A percentile compares a stretch with the other conserved stretches of the same genome.
Evolutionary conservation across 371 early-diverging fungal genomes (phyloP).

Genomic region (Rhizopus microsporus): DNA sequence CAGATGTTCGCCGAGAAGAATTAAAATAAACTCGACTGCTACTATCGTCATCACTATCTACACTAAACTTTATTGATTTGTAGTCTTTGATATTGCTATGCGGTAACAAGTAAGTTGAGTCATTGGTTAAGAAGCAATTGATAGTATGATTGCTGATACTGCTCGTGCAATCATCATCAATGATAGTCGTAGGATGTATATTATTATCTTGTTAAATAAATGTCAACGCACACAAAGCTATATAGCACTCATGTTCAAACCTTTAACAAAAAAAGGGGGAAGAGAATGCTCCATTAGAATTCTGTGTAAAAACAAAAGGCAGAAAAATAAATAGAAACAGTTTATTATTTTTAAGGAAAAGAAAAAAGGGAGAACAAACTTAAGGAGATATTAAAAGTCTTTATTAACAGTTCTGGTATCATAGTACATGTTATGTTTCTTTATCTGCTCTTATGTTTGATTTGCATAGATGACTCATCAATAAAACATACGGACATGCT

Average conservation of each 20-base stretch:
- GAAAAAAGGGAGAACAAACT: too few species aligned
- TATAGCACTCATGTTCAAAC: constrained; percentile 5
- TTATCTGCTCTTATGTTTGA: too few species aligned
- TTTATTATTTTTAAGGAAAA: too few species aligned
- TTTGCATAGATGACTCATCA: too few species aligned
- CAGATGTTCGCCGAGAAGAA: not conserved
- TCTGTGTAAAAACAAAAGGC: too few species aligned
- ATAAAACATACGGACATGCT: too few species aligned
- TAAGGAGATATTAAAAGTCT: too few species aligned
- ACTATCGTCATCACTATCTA: not conserved
- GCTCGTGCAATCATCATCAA: constrained; percentile 17
- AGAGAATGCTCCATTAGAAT: too few species aligned
- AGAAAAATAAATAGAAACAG: too few species aligned
- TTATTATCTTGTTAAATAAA: constrained; percentile 4
- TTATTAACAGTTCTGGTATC: too few species aligned
- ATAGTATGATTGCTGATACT: constrained; percentile 10
- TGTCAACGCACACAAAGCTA: not conserved
- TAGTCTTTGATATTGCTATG: not conserved
- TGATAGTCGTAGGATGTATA: constrained; percentile 6
- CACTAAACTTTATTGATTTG: not conserved
- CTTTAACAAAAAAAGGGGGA: constrained; percentile 15
- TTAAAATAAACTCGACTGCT: not conserved
- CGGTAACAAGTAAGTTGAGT: constrained; percentile 9
- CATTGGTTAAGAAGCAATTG: constrained; percentile 2
- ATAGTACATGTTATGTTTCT: too few species aligned